Evolutionary conservation across 2,329 filamentous ascomycete genomes (phyloP), one percentile per base, ranked within the genome.

Genomic region (Botrytis deweyae): DNA sequence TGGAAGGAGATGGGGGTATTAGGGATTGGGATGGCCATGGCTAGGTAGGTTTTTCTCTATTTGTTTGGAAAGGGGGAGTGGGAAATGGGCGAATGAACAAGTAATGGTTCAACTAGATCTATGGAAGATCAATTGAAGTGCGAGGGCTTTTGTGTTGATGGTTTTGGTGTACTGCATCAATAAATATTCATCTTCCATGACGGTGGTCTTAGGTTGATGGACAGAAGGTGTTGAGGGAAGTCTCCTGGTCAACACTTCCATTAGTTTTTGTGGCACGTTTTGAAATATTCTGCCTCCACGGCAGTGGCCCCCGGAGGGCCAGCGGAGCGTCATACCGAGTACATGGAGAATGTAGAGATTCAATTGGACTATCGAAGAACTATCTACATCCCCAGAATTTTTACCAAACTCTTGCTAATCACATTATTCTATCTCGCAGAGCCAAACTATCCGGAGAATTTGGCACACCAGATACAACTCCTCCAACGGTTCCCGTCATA

Each of bases 401-500:
- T 16, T 63, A 70, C 61, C 74, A 72, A 40, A 33, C 33, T 61
- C 9, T 44, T 52, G 36, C 52, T 64, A 40, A 73, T 58, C 33
- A 18, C 22, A 22, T 5, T 12, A 4, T 33, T 38, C 22, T 3
- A 58, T 29, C 20, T 33, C 7, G 3, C 52, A 72, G 69, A 52
- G 68, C 52, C 36, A 73, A 72, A 62, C 5, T 81, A 33, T 75
- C 77, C 58, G 79, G 79, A 38, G 75, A 75, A 33, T 29, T 76
- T 3, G 77, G 78, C 67, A 74, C 38, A 9, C 90, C 90, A 20
- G 87, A 91, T 76, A 91, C 88, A 1, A 88, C 87, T 2, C 87
- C 88, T 10, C 89, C 89, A 3, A 90, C 88, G 0, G 88, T 92
- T 3, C 83, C 87, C 4, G 86, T 92, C n/a, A 85, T 82, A 44